Conservation (phyloP, 805 yeast species). For the Starmerella apicola region DNA sequence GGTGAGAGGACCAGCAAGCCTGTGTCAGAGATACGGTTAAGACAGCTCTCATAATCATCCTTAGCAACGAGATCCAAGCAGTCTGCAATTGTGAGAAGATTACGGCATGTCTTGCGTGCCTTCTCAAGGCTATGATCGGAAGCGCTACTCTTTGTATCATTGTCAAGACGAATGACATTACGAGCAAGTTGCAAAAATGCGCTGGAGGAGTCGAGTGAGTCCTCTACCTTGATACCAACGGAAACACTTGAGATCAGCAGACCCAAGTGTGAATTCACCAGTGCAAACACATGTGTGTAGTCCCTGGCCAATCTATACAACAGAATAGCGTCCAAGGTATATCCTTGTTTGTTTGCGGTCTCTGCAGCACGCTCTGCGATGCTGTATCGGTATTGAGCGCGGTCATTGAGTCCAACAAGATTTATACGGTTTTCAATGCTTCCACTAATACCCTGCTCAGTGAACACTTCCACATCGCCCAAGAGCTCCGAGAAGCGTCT, state of each 20-base stretch:
- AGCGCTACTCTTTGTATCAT: slow-evolving; percentile 26
- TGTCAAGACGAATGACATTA: slow-evolving; percentile 30
- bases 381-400: slow-evolving; percentile 48
- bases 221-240: slow-evolving; percentile 42
- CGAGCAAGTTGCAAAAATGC: slow-evolving; percentile 30
- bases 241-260: slow-evolving; percentile 65
- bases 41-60: slow-evolving; percentile 46
- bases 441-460: slow-evolving; percentile 69
- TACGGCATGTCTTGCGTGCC: slow-evolving; percentile 52
- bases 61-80: slow-evolving; percentile 49
- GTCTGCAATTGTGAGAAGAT: slow-evolving; percentile 52
- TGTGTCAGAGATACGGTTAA: slow-evolving; percentile 44
- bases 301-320: slow-evolving; percentile 83
- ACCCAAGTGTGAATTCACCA: slow-evolving; percentile 65
- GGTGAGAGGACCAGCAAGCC: slow-evolving; percentile 52
- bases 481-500: slow-evolving; percentile 69
- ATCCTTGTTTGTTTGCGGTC: slow-evolving; percentile 83
- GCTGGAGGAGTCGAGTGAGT: slow-evolving; percentile 11
- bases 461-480: slow-evolving; percentile 53
- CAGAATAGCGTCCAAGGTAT: slow-evolving; percentile 70
- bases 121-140: slow-evolving; percentile 47
- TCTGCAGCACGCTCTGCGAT: slow-evolving; percentile 78
- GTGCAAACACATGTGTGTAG: slow-evolving; percentile 61
- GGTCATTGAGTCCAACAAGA: slow-evolving; percentile 46
- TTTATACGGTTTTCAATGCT: slow-evolving; percentile 65